Conservation (phyloP, 2,329 filamentous ascomycete species). For the Drechslera avenae region DNA sequence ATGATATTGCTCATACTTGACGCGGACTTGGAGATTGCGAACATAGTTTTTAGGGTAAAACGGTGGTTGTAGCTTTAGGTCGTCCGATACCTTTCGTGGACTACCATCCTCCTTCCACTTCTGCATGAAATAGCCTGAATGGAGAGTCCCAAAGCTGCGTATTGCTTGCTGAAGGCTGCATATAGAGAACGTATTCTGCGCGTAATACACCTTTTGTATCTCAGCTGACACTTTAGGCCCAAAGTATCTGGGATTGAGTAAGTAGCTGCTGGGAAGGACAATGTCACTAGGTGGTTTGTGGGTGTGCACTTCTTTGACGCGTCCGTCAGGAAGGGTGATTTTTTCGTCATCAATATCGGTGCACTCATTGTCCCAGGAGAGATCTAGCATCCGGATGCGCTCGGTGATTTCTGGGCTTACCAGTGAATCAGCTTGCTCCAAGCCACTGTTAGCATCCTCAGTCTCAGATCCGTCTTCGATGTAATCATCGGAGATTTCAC, state of each 20-base stretch:
- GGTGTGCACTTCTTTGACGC: slow-evolving; percentile 25
- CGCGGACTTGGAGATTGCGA: slow-evolving; percentile 27
- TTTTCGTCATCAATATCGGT: neutral
- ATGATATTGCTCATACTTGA: slow-evolving; percentile 31
- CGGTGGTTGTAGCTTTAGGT: neutral
- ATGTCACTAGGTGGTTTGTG: slow-evolving; percentile 23
- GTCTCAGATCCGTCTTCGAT: neutral
- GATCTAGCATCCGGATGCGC: neutral
- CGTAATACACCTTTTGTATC: slow-evolving; percentile 24
- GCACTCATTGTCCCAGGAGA: neutral
- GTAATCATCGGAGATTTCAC: neutral
- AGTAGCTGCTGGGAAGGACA: slow-evolving; percentile 24
- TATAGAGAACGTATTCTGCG: slow-evolving; percentile 29
- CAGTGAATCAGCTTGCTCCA: neutral
- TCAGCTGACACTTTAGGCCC: slow-evolving; percentile 18
- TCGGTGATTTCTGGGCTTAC: neutral
- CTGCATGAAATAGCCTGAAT: slow-evolving; percentile 1
- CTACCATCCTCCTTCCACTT: neutral
- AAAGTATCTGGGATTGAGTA: slow-evolving; percentile 29
- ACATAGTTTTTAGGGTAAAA: slow-evolving; percentile 19
- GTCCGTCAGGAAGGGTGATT: slow-evolving; percentile 21
- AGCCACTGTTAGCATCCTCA: neutral
- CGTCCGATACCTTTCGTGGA: neutral
- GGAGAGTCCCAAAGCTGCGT: slow-evolving; percentile 11
- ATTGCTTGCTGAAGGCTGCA: slow-evolving; percentile 26